Base-by-base conservation (phyloP, 192 early-diverging fungal species). In the Dimargaris cristalligena region DNA sequence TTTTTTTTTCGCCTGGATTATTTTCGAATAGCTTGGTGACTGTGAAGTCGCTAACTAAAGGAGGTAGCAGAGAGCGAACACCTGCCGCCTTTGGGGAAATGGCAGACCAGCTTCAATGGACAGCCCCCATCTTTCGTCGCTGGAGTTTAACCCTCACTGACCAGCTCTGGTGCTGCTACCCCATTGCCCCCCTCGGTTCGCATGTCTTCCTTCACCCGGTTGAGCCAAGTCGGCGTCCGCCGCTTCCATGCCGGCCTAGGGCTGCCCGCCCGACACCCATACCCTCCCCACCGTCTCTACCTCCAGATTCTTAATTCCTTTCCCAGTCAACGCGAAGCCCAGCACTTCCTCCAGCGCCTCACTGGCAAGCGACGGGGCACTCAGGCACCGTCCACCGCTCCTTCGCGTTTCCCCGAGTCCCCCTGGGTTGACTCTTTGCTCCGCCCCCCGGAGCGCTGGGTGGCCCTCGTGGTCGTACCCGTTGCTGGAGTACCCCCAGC, bases 401-500 rank as follows among this genome's bases (percentile, higher is more conserved):
- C 16, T 6, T 16, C 38, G 38, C 38, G 8, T 10, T 16, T 56
- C 31, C 54, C 47, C 10, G 47, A 56, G 29, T 28, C 20, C 54
- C 29, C 13, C 1, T 56, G 54, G 54, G 18, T 34, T 1, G 23
- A 14, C 20, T 56, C 54, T 13, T 20, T 56, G 13, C 54, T 56
- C 14, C 13, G 34, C 54, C 54, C 54, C 13, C 1, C 28, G 1
- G 9, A 23, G 18, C 54, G 31, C 31, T 16, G 30, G 3, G 23
- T 56, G 18, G 54, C 54, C 31, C 18, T 56, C 23, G 54, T 56
- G 6, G 54, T 56, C 18, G 54, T 56, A 20, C 54, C 54, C 31
- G 3, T 52, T 26, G 23, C 31, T 28, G 38, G 38, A 6, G 20
- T 56, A 13, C 14, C 29, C 32, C 23, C 20, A 33, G 13, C 54